phyloP scores from a whole-genome alignment of 768 basidiomycete species.

The Termitomyces sp. region DNA sequence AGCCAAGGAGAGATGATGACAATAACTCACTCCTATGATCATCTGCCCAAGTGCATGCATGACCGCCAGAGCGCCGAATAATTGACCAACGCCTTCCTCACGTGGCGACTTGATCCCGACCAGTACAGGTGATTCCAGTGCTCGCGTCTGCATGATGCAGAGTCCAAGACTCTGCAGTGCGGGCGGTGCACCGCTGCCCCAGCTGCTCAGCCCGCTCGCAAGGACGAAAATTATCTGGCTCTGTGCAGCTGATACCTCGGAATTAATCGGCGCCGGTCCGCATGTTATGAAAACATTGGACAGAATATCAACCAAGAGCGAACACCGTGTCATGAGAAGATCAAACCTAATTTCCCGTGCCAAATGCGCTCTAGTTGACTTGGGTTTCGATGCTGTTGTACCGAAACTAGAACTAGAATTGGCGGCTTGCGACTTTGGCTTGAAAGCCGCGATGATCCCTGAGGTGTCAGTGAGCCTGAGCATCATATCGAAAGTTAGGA shows the following conservation, averaged over 20 bases:
- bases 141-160: constrained; percentile 51
- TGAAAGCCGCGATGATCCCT: constrained; percentile 66
- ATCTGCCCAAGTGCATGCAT: constrained; percentile 68
- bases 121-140: constrained; percentile 24
- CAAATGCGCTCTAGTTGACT: constrained; percentile 51
- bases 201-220: constrained; percentile 53
- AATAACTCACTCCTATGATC: constrained; percentile 48
- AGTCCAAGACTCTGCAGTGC: constrained; percentile 71
- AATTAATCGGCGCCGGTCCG: constrained; percentile 44
- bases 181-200: constrained; percentile 70
- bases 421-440: constrained; percentile 31
- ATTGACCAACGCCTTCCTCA: constrained; percentile 41
- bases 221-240: constrained; percentile 57
- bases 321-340: constrained; percentile 54
- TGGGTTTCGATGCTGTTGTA: constrained; percentile 28
- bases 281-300: constrained; percentile 60
- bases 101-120: constrained; percentile 11
- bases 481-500: background rate
- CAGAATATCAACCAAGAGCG: constrained; percentile 62
- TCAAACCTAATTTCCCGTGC: constrained; percentile 71
- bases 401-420: constrained; percentile 1
- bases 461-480: background rate
- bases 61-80: constrained; percentile 73
- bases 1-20: background rate
- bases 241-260: constrained; percentile 6